Evolutionary conservation across 805 yeast species (phyloP), one percentile per base, ranked within the genome.

Genomic region (Saccharomyces kudriavzevii): DNA sequence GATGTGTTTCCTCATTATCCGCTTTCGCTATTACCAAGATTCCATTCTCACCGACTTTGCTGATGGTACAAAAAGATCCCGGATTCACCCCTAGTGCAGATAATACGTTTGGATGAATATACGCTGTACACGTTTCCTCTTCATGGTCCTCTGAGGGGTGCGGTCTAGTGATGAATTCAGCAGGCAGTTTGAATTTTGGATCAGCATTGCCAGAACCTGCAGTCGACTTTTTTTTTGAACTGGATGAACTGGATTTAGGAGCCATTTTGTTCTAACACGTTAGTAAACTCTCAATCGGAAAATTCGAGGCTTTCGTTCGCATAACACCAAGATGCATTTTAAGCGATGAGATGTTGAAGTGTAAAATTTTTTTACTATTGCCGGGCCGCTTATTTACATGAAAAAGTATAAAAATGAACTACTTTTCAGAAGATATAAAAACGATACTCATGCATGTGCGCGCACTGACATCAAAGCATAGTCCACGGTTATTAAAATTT

Each of bases 31-130:
- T 59, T 0, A 76, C 83, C 13, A 79, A 61, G 2, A 77, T 61
- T 2, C 84, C 84, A 48, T 68, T 67, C 1, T 75, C 73, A 2
- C 80, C 79, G 46, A 74, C 77, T 54, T 75, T 76, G 22, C 75
- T 64, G 2, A 82, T 56, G 45, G 72, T 62, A 14, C 81, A 76
- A 54, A 82, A 63, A 4, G 77, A 73, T 1, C 83, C 83, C 24
- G 66, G 59, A 6, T 62, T 56, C 11, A 80, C 68, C 22, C 78
- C 85, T 26, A 79, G 63, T 0, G 77, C 78, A 51, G 74, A 74
- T 47, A 81, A 65, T 1, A 78, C 71, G 1, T 76, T 75, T 0
- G 75, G 71, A 52, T 78, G 74, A 2, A 82, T 53, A 24, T 66
- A 66, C 0, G 74, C 75, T 52, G 72, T 74, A n/a, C 71, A 60